phyloP scores from a whole-genome alignment of 2,329 filamentous ascomycete genomes.

The Hymenoscyphus fraxineus region DNA sequence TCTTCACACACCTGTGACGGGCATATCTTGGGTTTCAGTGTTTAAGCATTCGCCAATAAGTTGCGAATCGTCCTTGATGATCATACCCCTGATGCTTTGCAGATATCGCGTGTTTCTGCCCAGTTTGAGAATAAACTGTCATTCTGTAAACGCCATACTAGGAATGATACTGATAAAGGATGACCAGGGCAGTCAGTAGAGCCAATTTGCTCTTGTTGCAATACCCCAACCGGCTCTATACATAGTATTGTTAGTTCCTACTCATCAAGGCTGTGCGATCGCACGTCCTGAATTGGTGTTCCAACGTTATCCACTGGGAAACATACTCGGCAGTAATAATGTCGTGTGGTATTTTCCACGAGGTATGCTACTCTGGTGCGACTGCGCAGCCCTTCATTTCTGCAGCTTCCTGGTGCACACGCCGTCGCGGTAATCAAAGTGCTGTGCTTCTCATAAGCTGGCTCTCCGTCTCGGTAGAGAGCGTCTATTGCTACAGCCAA shows the following conservation, averaged over 20 bases:
- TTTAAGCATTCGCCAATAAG: constrained; percentile 1
- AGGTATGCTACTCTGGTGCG: not conserved
- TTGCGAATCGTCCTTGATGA: constrained; percentile 2
- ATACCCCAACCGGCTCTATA: not conserved
- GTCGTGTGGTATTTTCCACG: not conserved
- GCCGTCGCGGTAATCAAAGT: not conserved
- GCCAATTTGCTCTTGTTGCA: not conserved
- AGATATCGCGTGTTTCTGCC: constrained; percentile 1
- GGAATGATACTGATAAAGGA: not conserved
- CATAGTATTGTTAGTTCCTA: not conserved
- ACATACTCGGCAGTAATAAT: not conserved
- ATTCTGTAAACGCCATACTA: not conserved
- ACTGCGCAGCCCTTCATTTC: constrained; percentile 7
- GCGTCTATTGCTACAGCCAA: constrained; percentile 5
- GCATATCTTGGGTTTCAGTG: not conserved
- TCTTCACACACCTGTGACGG: not conserved
- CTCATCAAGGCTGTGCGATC: not conserved
- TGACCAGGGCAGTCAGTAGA: not conserved
- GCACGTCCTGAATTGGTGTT: not conserved
- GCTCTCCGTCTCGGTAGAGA: constrained; percentile 1
- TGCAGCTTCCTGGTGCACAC: constrained; percentile 4
- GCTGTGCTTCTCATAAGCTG: not conserved
- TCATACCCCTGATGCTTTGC: constrained; percentile 4
- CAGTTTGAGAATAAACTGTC: constrained; percentile 1
- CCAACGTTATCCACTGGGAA: not conserved